phyloP scores from a whole-genome alignment of 164 flowering plant species.

The Sedum album region DNA sequence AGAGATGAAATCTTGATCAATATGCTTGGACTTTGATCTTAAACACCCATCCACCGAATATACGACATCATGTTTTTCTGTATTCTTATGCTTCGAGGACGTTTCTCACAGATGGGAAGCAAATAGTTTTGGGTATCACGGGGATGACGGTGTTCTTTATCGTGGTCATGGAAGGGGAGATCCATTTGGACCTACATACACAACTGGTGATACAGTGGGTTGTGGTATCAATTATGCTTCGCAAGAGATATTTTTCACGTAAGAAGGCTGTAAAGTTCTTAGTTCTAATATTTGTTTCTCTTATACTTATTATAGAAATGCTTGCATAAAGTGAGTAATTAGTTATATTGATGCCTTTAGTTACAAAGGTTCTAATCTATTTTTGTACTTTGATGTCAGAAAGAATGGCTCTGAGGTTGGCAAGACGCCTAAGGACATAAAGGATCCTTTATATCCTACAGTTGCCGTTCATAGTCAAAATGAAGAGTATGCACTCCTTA shows the following conservation, averaged over 20 bases:
- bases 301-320: neutral
- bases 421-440: slow-evolving; percentile 49
- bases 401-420: slow-evolving; percentile 84
- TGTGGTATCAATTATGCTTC: slow-evolving; percentile 92
- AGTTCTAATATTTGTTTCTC: neutral
- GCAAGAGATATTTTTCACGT: slow-evolving; percentile 96
- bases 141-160: slow-evolving; percentile 91
- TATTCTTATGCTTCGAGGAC: neutral
- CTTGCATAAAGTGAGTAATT: too few relatives aligned
- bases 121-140: slow-evolving; percentile 94
- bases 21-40: neutral
- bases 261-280: slow-evolving; percentile 23
- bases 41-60: neutral
- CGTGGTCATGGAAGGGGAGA: slow-evolving; percentile 89
- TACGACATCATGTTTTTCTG: neutral
- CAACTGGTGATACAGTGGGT: slow-evolving; percentile 86
- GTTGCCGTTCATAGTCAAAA: slow-evolving; percentile 93
- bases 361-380: slow-evolving; percentile 8
- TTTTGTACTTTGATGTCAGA: slow-evolving; percentile 29
- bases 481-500: slow-evolving; percentile 65
- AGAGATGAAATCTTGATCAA: neutral
- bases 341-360: neutral
- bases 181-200: slow-evolving; percentile 78
- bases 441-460: slow-evolving; percentile 79
- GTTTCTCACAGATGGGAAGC: slow-evolving; percentile 70